Conservation (phyloP, 2,329 filamentous ascomycete species). For the Akanthomyces lecanii region DNA sequence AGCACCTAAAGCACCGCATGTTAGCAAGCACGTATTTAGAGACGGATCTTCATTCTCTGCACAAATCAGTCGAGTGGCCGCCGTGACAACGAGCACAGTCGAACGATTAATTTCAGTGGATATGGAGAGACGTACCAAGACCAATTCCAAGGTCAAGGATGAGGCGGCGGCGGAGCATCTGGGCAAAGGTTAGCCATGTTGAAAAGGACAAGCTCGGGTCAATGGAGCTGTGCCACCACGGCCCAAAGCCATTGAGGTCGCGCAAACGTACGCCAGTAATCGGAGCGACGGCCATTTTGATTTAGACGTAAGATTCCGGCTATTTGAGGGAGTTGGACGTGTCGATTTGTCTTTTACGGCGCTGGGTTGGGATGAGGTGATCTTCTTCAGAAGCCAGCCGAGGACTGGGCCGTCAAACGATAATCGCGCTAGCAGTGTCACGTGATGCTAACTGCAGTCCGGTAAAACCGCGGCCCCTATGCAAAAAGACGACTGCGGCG, state of each 20-base stretch:
- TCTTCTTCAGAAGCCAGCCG: conserved; percentile 4
- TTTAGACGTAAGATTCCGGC: conserved; percentile 21
- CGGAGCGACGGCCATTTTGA: conserved; percentile 52
- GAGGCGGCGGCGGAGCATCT: conserved; percentile 60
- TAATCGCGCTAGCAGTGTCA: conserved; percentile 31
- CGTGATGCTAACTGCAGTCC: conserved; percentile 18
- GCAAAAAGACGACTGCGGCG: conserved; percentile 17
- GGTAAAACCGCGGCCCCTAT: conserved; percentile 22
- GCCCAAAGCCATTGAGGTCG: conserved; percentile 29
- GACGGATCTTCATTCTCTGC: not conserved
- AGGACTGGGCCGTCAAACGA: conserved; percentile 26
- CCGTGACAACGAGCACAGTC: not conserved
- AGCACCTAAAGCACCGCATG: conserved; percentile 37
- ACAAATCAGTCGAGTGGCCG: not conserved
- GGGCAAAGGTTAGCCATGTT: conserved; percentile 30
- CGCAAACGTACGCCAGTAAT: conserved; percentile 54
- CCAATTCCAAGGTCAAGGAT: conserved; percentile 53
- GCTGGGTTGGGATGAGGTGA: conserved; percentile 22
- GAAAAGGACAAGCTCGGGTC: conserved; percentile 3
- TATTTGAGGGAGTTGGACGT: conserved; percentile 23
- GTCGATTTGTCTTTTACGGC: conserved; percentile 22
- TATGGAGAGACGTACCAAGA: conserved; percentile 46
- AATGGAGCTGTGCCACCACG: not conserved
- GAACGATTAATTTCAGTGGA: not conserved
- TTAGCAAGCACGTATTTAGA: not conserved